Evolutionary conservation across 805 yeast species (phyloP), one percentile per base, ranked within the genome.

Genomic region (Ogataea glucozyma): DNA sequence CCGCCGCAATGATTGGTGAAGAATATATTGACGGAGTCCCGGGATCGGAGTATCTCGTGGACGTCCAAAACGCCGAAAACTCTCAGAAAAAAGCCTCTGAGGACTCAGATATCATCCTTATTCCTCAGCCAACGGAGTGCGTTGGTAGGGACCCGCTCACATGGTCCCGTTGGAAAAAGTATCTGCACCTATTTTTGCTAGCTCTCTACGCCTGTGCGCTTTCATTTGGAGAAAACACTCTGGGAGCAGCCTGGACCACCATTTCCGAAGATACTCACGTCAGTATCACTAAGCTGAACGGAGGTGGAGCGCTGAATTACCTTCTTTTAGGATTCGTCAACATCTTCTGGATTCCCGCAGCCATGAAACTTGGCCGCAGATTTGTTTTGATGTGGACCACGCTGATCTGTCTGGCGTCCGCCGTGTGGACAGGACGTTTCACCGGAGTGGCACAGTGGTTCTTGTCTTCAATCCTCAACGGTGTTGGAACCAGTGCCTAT

Each of bases 101-200:
- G 19, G 32, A 35, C 10, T 44, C 51, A 17, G 47, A 44, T 26
- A 44, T 44, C 31, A 44, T 47, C 30, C 23, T 46, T 22, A 46
- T 48, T 44, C 51, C 53, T n/a, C 44, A 46, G 23, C 53, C 53
- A 10, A 43, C 53, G 17, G 35, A 36, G 8, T 48, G 51, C 24
- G 29, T 27, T 4, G 44, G 51, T 4, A 21, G 45, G n/a, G 53
- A 48, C 35, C 49, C 53, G n/a, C 32, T 48, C 8, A 43, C 46
- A 6, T 48, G 53, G 53, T n/a, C 36, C 6, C 31, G 26, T 11
- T 13, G 38, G 22, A 48, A 48, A 44, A 48, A 48, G 34, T 48
- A 34, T 30, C 39, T 19, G 16, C 53, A 48, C 1, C 35, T 48
- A n/a, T 35, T 41, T n/a, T 16, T 41, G 31, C 45, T 48, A n/a